Percentiles rank a stretch among this genome's conserved stretches.
These are phyloP conservation scores for Eruca vesicaria DNA, from an alignment of 441 rosid genomes.

Conservation along the genomic window DNA sequence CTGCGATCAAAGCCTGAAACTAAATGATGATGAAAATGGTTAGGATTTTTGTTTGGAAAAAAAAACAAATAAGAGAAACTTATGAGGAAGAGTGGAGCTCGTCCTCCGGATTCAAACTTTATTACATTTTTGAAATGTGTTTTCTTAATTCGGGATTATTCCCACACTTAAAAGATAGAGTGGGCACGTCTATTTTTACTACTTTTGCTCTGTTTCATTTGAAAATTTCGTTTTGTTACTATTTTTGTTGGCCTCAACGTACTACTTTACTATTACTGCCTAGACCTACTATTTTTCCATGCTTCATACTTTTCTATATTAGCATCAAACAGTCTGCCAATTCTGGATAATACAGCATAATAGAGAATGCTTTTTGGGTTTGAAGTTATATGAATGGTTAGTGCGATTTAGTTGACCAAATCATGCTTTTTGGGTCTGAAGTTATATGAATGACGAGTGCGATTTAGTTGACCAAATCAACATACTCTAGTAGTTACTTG, in stretches of 20 bases:
- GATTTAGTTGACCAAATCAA: too few relatives aligned
- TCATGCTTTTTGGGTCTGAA: not conserved
- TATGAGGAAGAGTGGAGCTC: conserved; percentile 20
- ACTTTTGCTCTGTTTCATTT: conserved; percentile 11
- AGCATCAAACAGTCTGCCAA: not conserved
- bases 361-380: not conserved
- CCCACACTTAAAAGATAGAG: conserved; percentile 3
- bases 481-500: too few relatives aligned
- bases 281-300: not conserved
- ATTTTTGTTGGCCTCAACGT: not conserved
- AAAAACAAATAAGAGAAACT: not conserved
- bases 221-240: not conserved
- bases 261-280: not conserved
- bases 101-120: conserved; percentile 3
- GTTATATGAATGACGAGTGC: too few relatives aligned
- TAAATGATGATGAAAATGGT: conserved; percentile 5
- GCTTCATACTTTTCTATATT: not conserved
- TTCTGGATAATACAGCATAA: not conserved
- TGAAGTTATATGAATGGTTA: too few relatives aligned
- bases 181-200: conserved; percentile 19
- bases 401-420: too few relatives aligned
- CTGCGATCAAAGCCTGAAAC: conserved; percentile 26
- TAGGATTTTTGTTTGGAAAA: not conserved
- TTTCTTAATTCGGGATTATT: not conserved
- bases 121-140: conserved; percentile 3